These are phyloP conservation scores for Alloascoidea hylecoeti DNA, from an alignment of 805 yeast genomes.

Conservation along the genomic window DNA sequence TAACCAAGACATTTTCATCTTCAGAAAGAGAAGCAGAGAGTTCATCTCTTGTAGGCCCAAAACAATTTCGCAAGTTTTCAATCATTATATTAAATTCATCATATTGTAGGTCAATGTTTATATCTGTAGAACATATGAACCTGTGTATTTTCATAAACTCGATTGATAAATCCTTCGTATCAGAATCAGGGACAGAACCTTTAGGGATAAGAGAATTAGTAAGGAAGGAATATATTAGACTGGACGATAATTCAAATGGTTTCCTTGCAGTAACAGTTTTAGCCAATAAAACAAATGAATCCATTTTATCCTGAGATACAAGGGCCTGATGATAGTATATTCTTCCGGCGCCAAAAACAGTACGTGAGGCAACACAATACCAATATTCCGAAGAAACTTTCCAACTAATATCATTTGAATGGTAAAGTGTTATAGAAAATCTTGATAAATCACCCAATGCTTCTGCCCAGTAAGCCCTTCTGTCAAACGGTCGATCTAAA, in stretches of 20 bases:
- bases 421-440: conserved; percentile 76
- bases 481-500: neutral
- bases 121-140: neutral
- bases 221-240: neutral
- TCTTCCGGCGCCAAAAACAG: conserved; percentile 71
- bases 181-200: neutral
- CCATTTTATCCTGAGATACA: conserved; percentile 51
- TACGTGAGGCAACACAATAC: conserved; percentile 59
- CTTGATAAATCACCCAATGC: conserved; percentile 70
- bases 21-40: neutral
- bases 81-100: neutral
- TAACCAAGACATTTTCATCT: neutral
- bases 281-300: neutral
- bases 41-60: neutral
- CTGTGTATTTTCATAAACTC: neutral
- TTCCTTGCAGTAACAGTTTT: neutral
- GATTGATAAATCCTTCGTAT: neutral
- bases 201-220: neutral
- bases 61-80: neutral
- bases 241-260: conserved; percentile 1
- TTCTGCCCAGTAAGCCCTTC: conserved; percentile 43
- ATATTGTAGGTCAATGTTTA: neutral
- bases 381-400: conserved; percentile 67
- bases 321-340: conserved; percentile 81
- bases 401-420: conserved; percentile 75